These are phyloP conservation scores for Cetradonia linearis DNA, from an alignment of 495 filamentous ascomycete genomes.

Conservation along the genomic window DNA sequence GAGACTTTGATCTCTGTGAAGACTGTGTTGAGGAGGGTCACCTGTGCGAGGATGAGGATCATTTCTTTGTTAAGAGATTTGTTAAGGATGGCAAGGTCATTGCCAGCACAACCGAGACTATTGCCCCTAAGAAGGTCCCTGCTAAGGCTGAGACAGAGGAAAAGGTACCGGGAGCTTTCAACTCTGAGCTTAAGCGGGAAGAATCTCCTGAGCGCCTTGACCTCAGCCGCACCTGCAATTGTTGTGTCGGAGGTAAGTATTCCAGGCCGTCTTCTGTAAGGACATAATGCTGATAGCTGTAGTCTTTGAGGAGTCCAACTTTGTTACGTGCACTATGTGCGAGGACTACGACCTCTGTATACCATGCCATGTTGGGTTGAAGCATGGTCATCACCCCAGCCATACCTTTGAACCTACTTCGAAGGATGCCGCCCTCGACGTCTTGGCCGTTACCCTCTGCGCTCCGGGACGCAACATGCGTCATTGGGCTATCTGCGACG, in stretches of 20 bases:
- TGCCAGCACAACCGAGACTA: conserved; percentile 72
- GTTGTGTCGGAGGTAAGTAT: conserved; percentile 63
- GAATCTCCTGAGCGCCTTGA: conserved; percentile 23
- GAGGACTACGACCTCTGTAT: conserved; percentile 90
- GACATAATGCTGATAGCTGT: conserved; percentile 20
- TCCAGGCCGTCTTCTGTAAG: conserved; percentile 1
- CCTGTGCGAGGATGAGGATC: conserved; percentile 62
- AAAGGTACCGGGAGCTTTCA: conserved; percentile 36
- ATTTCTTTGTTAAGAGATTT: conserved; percentile 91
- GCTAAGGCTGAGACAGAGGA: conserved; percentile 27
- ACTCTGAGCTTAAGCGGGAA: conserved; percentile 30
- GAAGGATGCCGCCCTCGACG: conserved; percentile 43
- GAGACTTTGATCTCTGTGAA: conserved; percentile 90
- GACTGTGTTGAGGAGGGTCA: conserved; percentile 64
- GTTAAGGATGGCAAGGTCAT: conserved; percentile 68
- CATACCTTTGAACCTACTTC: conserved; percentile 66
- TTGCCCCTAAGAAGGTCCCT: conserved; percentile 47
- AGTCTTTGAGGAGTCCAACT: conserved; percentile 65
- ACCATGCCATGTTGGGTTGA: conserved; percentile 59
- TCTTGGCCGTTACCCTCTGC: conserved; percentile 51
- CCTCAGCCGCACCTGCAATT: conserved; percentile 76
- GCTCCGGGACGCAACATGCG: conserved; percentile 68
- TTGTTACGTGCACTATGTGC: conserved; percentile 77
- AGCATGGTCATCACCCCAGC: conserved; percentile 87
- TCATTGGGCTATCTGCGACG: conserved; percentile 89